A percentile compares a stretch with the other conserved stretches of the same genome.
phyloP scores from a whole-genome alignment of 441 rosid species.

The Gossypium laxum region DNA sequence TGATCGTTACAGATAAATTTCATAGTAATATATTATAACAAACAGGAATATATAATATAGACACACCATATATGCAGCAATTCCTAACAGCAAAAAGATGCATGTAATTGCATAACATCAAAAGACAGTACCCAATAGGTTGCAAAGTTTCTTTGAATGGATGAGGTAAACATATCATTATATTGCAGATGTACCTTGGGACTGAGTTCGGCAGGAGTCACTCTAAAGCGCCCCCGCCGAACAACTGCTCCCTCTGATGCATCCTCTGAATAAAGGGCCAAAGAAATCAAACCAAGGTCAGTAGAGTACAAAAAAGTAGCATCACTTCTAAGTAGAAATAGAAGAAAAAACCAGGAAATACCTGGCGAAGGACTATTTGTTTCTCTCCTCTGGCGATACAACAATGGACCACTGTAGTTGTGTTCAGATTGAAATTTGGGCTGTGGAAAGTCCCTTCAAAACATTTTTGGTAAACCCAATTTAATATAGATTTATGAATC shows the following conservation, averaged over 20 bases:
- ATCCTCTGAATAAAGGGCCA: slow-evolving; percentile 44
- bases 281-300: not conserved
- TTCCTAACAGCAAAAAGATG: not conserved
- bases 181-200: slow-evolving; percentile 56
- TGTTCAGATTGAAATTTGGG: slow-evolving; percentile 58
- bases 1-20: not conserved
- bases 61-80: not conserved
- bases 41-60: not conserved
- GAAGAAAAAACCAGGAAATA: slow-evolving; percentile 20
- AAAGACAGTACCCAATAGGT: not conserved
- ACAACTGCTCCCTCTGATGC: slow-evolving; percentile 65
- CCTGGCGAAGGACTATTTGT: slow-evolving; percentile 44
- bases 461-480: slow-evolving; percentile 14
- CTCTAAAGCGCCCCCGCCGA: slow-evolving; percentile 81
- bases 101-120: not conserved
- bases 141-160: not conserved
- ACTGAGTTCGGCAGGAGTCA: slow-evolving; percentile 75
- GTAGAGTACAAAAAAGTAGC: slow-evolving; percentile 8
- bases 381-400: slow-evolving; percentile 56
- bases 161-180: not conserved
- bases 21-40: not conserved
- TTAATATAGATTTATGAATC: slow-evolving; percentile 9
- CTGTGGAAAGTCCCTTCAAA: slow-evolving; percentile 54
- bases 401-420: slow-evolving; percentile 69
- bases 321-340: not conserved